Base-by-base conservation (phyloP, 2,329 filamentous ascomycete species). In the Tympanopsis confertula region DNA sequence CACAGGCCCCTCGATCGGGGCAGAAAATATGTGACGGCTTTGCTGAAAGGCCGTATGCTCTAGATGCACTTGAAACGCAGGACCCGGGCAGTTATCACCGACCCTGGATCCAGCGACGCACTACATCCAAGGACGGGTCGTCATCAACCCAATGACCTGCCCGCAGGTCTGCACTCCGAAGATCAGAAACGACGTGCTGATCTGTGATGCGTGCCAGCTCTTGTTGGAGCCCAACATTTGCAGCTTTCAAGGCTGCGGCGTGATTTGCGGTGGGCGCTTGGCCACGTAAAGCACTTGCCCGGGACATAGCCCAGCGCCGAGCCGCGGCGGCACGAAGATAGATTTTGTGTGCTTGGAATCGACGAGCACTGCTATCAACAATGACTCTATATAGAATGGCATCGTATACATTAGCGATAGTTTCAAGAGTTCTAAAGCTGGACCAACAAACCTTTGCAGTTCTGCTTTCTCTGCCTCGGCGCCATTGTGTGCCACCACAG, bases 111-210 rank as follows among this genome's bases (percentile, higher is more conserved):
- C 62, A 67, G 22, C 50, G 49, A 18, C 58, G 61, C 35, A 76
- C 71, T 15, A 59, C 58, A 13, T 61, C 58, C 40, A 78, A 55
- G 5, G 68, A 61, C 3, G 75, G 75, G 48, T 79, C 75, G 43
- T 80, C 75, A 26, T 58, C 56, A 33, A 78, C 58, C 74, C 74
- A 80, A 56, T 77, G 74, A 28, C 71, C 69, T 44, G 72, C 69
- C 30, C 66, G 57, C 32, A 59, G 48, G 48, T 79, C 75, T 29
- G 69, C 65, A 19, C 63, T 57, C 43, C 68, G 66, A 14, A 79
- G 63, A 20, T 70, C 68, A 39, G 65, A 60, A 37, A 73, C 61
- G 35, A 78, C 68, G 44, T 70, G 59, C 35, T 65, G 59, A 45
- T 79, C 71, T 13, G 73, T 76, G 43, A 78, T 63, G 19, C 62